These are phyloP conservation scores for Pseudonitzschia pungens DNA, from an alignment of 108 stramenopile species.

Conservation along the genomic window DNA sequence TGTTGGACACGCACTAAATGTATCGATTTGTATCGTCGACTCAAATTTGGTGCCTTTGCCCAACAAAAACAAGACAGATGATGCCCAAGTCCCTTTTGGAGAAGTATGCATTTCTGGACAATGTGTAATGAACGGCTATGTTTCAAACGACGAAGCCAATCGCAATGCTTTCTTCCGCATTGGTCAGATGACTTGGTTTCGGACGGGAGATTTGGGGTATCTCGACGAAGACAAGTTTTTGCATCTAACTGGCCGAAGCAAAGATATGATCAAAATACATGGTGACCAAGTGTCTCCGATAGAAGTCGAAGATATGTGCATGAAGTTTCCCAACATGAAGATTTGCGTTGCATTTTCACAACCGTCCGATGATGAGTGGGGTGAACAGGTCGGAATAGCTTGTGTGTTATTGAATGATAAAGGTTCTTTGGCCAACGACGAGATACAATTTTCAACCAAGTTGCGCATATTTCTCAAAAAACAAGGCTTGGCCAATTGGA, in stretches of 20 bases:
- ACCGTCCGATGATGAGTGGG: background rate
- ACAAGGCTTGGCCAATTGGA: background rate
- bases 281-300: constrained; percentile 57
- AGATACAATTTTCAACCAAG: constrained; percentile 2
- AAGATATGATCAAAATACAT: constrained; percentile 66
- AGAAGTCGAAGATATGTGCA: constrained; percentile 51
- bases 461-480: constrained; percentile 1
- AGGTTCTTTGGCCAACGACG: background rate
- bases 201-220: constrained; percentile 41
- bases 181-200: constrained; percentile 25
- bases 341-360: background rate
- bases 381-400: constrained; percentile 18
- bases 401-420: background rate
- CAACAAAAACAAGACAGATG: background rate
- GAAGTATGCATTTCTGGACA: constrained; percentile 38
- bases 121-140: constrained; percentile 26
- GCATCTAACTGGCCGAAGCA: constrained; percentile 48
- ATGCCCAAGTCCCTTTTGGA: background rate
- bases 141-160: constrained; percentile 29
- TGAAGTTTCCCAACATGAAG: constrained; percentile 17
- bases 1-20: constrained; percentile 12
- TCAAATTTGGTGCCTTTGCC: constrained; percentile 10
- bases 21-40: constrained; percentile 18
- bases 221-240: constrained; percentile 57
- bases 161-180: constrained; percentile 24